These are phyloP conservation scores for Chloroidium sp. DNA, from an alignment of 163 green algal species.

Conservation along the genomic window DNA sequence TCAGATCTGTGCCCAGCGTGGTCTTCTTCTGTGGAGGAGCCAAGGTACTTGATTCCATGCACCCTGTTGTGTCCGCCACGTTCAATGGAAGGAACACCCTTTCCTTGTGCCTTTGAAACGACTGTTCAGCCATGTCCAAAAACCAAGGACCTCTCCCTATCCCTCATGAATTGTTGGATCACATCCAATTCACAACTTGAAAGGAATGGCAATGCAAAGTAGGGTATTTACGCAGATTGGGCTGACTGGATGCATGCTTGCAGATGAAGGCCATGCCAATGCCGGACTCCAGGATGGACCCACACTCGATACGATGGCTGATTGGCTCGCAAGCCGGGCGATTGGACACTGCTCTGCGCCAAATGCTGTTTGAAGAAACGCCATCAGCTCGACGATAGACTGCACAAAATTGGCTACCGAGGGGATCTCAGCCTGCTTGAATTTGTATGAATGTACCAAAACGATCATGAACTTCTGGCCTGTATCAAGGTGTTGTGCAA, in stretches of 20 bases:
- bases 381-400: constrained; percentile 7
- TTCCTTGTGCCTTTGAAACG: neutral
- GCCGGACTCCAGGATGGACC: neutral
- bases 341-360: constrained; percentile 2
- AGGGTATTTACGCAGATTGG: too few species aligned
- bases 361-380: constrained; percentile 8
- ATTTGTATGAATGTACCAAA: too few species aligned
- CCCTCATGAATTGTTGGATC: neutral
- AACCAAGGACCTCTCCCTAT: neutral
- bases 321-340: neutral
- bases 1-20: constrained; percentile 15
- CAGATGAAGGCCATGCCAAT: constrained; percentile 5
- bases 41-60: constrained; percentile 6
- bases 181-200: neutral
- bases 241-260: neutral
- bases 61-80: neutral
- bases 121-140: neutral
- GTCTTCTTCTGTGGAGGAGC: constrained; percentile 20
- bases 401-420: too few species aligned
- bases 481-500: too few species aligned
- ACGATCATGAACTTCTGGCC: too few species aligned
- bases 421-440: too few species aligned
- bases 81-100: too few species aligned
- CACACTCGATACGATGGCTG: neutral
- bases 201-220: neutral